Percentiles rank a stretch among this genome's conserved stretches.
Conservation (phyloP, 169 alveolate species). For the Plasmodium coatneyi region DNA sequence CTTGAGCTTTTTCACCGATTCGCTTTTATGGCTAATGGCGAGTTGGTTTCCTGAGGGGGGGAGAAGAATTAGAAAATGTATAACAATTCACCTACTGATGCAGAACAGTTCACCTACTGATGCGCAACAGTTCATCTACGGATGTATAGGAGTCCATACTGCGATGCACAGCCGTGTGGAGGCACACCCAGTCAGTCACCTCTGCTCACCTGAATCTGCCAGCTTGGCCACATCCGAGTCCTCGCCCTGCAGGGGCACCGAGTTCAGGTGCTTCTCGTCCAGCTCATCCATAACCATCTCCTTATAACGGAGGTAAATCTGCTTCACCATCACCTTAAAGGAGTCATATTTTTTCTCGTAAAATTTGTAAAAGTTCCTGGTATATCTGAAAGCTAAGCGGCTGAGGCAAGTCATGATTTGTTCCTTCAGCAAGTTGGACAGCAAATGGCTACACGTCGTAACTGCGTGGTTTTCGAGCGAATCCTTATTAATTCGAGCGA, state of each 20-base stretch:
- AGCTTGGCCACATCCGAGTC: neutral
- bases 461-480: slow-evolving; percentile 74
- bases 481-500: slow-evolving; percentile 51
- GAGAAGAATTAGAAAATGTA: neutral
- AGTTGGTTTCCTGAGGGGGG: slow-evolving; percentile 4
- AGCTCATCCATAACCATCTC: slow-evolving; percentile 29
- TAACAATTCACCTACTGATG: neutral
- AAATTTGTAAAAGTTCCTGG: slow-evolving; percentile 7
- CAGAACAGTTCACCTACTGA: neutral
- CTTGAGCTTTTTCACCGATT: slow-evolving; percentile 27
- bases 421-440: slow-evolving; percentile 49
- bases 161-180: neutral
- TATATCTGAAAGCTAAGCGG: slow-evolving; percentile 2
- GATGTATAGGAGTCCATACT: neutral
- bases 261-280: slow-evolving; percentile 32
- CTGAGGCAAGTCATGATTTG: slow-evolving; percentile 11
- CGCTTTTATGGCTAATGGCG: neutral
- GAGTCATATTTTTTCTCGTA: slow-evolving; percentile 52
- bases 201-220: neutral
- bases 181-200: neutral
- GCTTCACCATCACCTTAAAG: slow-evolving; percentile 40
- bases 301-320: slow-evolving; percentile 50
- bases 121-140: neutral
- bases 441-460: slow-evolving; percentile 58
- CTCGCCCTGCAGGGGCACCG: neutral